Evolutionary conservation across 2,329 filamentous ascomycete genomes (phyloP), one percentile per base, ranked within the genome.

Genomic region (Pezicula carpinea): DNA sequence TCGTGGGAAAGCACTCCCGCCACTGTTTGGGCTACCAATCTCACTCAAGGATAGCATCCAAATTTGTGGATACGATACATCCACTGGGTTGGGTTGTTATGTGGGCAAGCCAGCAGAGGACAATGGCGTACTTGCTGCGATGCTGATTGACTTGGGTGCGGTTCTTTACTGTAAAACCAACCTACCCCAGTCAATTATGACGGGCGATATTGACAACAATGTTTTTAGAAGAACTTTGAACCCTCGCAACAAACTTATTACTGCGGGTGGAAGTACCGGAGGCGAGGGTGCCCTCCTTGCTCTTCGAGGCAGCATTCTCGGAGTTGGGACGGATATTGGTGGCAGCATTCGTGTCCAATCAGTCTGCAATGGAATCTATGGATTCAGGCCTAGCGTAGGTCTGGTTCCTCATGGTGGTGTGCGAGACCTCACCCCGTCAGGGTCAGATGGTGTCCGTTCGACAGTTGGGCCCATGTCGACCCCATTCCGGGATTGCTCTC

Each of bases 131-230:
- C 66, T 84, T 8, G 75, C 84, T 1, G 68, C 75, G 2, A 63
- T 83, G 0, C 63, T 87, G 4, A 65, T 75, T 31, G 68, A 69
- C 15, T 69, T 80, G 0, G 83, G 83, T 1, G 82, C 82, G 1
- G 70, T 87, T 0, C 66, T 82, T 23, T 83, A 85, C 51, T 73
- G 76, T 52, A 87, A 86, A 64, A 86, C 83, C 2, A 86, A 85
- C 53, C 69, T 86, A 2, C 82, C 83, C 1, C 75, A 79, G 50
- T 75, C 73, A 0, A 62, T 78, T 50, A 67, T 67, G 50, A 68
- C 66, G 6, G 60, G 77, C 35, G 80, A 83, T 56, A 73, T 70
- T 7, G 69, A 75, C 39, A 83, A 83, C 61, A 75, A 82, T 53
- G 59, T 83, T 29, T 79, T 79, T 52, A 80, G 80, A 1, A 71